Evolutionary conservation across 2,329 filamentous ascomycete genomes (phyloP).

Genomic region (Colletotrichum cuscutae): DNA sequence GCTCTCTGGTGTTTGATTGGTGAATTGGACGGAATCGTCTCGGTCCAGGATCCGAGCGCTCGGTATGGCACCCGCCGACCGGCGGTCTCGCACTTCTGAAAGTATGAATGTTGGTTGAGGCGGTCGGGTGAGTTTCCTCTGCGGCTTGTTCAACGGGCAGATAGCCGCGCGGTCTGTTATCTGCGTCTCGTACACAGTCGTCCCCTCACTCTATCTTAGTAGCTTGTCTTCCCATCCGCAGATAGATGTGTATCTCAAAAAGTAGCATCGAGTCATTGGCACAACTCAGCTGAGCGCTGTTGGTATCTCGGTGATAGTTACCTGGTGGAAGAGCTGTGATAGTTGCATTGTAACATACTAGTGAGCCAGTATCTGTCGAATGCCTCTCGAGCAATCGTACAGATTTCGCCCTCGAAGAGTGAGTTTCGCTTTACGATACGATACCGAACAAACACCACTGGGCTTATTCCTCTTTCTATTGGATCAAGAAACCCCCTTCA

Average conservation of each 20-base stretch:
- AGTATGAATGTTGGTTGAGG: neutral
- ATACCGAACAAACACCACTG: neutral
- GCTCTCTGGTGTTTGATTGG: constrained; percentile 9
- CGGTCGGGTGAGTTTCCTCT: neutral
- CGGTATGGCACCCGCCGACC: constrained; percentile 1
- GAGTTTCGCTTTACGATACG: neutral
- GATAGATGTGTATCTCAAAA: neutral
- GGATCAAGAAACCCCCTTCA: neutral
- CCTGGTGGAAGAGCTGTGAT: too few species aligned
- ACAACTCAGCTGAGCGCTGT: neutral
- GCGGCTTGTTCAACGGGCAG: neutral
- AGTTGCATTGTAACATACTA: neutral
- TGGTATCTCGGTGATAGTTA: neutral
- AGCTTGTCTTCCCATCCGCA: neutral
- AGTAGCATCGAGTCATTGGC: neutral
- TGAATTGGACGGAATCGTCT: neutral
- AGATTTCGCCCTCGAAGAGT: neutral
- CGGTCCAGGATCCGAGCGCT: constrained; percentile 13
- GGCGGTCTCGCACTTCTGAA: neutral
- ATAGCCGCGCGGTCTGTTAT: neutral
- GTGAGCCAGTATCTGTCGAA: neutral
- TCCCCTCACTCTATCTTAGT: neutral
- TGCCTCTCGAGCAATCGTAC: neutral
- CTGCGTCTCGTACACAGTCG: neutral
- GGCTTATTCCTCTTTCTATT: neutral